Conservation (phyloP, 1,139 yeast species). For the Nakaseomyces kungkrabaensis region DNA sequence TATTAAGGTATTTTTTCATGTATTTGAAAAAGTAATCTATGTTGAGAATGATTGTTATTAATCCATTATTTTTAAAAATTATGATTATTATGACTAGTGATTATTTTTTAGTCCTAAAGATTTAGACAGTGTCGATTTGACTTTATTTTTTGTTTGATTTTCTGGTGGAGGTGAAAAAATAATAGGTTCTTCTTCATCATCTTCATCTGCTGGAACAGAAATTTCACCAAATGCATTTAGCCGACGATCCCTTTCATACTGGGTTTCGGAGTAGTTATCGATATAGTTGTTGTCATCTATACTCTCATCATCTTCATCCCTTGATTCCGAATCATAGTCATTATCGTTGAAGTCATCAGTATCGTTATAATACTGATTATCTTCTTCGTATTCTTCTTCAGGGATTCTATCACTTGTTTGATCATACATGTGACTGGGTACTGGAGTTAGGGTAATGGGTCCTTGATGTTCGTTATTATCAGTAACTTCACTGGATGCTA, state of each 20-base stretch:
- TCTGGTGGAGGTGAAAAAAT: not conserved
- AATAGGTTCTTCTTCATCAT: slow-evolving; percentile 42
- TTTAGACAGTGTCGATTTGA: not conserved
- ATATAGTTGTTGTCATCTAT: slow-evolving; percentile 9
- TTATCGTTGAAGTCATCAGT: slow-evolving; percentile 5
- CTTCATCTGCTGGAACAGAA: slow-evolving; percentile 38
- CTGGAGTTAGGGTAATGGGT: slow-evolving; percentile 2
- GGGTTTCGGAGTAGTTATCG: slow-evolving; percentile 45
- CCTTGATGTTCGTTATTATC: not conserved
- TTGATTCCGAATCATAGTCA: slow-evolving; percentile 6
- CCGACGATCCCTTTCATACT: slow-evolving; percentile 63
- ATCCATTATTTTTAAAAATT: no score
- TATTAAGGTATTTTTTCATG: no score
- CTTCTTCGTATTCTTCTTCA: slow-evolving; percentile 8
- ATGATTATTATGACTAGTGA: not conserved
- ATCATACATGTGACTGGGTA: not conserved
- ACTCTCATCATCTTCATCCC: slow-evolving; percentile 15
- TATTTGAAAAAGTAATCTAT: no score
- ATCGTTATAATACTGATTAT: not conserved
- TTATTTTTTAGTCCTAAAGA: not conserved
- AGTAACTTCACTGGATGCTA: slow-evolving; percentile 4
- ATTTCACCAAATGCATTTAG: slow-evolving; percentile 69
- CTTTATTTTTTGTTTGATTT: not conserved
- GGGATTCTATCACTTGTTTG: not conserved
- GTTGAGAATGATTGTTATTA: no score